Percentiles rank a stretch among this genome's conserved stretches.
Evolutionary conservation across 441 rosid genomes (phyloP).

Genomic region (Bruguiera hainesii): DNA sequence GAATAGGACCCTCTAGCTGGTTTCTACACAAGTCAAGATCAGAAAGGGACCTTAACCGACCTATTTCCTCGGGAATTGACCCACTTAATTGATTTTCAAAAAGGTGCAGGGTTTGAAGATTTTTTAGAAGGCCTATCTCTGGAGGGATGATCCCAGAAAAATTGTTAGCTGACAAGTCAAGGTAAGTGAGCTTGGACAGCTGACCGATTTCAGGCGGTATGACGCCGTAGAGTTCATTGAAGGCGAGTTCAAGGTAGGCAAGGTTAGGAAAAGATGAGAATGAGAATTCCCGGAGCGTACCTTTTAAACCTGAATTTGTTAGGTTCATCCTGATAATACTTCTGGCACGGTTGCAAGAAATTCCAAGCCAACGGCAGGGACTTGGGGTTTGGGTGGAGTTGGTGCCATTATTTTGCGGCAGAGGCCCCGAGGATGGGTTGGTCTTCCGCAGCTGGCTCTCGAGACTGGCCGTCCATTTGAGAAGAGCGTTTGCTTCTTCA

Average conservation of each 20-base stretch:
- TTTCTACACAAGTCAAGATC: background rate
- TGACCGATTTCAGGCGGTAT: background rate
- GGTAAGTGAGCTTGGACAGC: background rate
- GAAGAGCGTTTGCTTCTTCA: constrained; percentile 17
- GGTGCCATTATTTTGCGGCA: constrained; percentile 8
- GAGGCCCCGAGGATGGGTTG: constrained; percentile 25
- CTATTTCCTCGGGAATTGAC: background rate
- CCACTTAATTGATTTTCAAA: background rate
- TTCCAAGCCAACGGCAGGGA: background rate
- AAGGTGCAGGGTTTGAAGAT: background rate
- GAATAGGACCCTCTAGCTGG: background rate
- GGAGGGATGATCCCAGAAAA: background rate
- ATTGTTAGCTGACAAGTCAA: background rate
- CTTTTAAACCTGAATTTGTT: background rate
- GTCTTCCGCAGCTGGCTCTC: constrained; percentile 8
- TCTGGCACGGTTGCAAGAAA: background rate
- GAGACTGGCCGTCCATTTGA: constrained; percentile 35
- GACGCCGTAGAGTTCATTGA: background rate
- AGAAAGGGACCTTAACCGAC: background rate
- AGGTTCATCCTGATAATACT: background rate
- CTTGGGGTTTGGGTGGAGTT: background rate
- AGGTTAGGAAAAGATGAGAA: background rate
- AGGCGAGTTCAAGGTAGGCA: background rate
- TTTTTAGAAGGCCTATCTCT: background rate
- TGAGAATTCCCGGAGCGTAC: background rate